Conservation (phyloP, 306 rosid species). For the Trifolium subterraneum region DNA sequence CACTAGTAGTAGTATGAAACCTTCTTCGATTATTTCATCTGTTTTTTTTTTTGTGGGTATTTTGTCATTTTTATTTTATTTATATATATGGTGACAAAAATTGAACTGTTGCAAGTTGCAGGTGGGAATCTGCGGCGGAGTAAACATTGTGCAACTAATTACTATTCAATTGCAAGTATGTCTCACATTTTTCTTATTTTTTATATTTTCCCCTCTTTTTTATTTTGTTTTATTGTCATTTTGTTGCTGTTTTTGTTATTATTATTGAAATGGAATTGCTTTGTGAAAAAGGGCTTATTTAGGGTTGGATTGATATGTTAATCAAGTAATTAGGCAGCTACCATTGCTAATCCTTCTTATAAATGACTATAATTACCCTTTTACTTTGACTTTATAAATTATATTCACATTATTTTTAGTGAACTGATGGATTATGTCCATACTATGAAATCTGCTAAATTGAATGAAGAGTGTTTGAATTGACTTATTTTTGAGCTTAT, state of each 20-base stretch:
- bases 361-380: background rate
- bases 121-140: constrained; percentile 57
- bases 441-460: constrained; percentile 9
- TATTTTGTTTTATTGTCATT: no score
- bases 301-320: background rate
- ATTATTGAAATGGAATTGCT: background rate
- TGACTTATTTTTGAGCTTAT: no score
- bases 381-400: background rate
- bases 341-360: background rate
- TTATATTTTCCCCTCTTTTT: no score
- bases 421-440: background rate
- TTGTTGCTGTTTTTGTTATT: no score
- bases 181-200: background rate
- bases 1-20: background rate
- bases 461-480: background rate
- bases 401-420: background rate
- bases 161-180: constrained; percentile 40
- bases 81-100: constrained; percentile 1
- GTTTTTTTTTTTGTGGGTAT: no score
- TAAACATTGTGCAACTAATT: constrained; percentile 7
- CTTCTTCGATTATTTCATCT: no score
- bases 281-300: background rate
- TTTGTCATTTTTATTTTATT: no score
- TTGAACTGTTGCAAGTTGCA: constrained; percentile 37
- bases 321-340: background rate